Conservation (phyloP, 805 yeast genomes). For the Saccharomycopsis schoenii region DNA sequence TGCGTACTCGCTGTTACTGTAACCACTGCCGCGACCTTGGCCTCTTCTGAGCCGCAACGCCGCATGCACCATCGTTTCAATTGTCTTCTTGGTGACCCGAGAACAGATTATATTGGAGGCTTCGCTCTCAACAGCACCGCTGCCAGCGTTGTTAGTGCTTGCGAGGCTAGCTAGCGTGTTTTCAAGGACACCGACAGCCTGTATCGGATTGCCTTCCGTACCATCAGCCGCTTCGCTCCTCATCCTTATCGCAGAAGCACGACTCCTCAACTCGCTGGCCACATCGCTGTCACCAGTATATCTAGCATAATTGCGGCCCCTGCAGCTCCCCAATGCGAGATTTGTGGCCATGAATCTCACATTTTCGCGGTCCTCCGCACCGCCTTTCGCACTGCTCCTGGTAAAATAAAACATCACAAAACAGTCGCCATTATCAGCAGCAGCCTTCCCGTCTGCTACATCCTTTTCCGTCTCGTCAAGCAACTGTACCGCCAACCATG, state of each 20-base stretch:
- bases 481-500: not conserved
- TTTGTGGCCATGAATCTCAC: not conserved
- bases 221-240: not conserved
- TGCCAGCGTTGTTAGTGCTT: not conserved
- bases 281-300: not conserved
- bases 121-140: too few species aligned
- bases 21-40: not conserved
- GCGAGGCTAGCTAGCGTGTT: not conserved
- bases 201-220: not conserved
- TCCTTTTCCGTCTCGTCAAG: not conserved
- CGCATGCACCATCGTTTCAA: not conserved
- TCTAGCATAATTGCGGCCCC: not conserved
- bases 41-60: not conserved
- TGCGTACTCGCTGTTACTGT: not conserved
- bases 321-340: not conserved
- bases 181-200: too few species aligned
- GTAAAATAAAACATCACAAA: not conserved
- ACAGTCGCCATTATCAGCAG: not conserved
- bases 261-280: not conserved
- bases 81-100: not conserved
- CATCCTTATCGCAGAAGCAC: not conserved
- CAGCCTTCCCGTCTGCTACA: not conserved
- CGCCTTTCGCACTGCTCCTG: not conserved
- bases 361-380: not conserved
- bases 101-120: not conserved